Conservation (phyloP, 1,284 basidiomycete genomes). For the Papiliotrema laurentii region DNA sequence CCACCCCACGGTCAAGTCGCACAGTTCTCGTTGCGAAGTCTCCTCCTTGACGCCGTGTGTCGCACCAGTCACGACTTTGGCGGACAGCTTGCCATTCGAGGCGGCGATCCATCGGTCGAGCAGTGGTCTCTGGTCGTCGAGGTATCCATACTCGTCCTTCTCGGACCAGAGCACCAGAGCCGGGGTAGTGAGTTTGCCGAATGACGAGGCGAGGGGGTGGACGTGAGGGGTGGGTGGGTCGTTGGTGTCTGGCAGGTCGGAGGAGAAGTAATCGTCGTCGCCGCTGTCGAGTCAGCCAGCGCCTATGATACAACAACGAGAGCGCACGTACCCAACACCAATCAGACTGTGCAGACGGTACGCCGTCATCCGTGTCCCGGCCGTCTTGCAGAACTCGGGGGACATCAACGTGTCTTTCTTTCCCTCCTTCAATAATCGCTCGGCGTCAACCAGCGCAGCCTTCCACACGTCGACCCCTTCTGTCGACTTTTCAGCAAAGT, state of each 20-base stretch:
- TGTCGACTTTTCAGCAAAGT: slow-evolving; percentile 13
- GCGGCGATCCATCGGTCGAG: slow-evolving; percentile 29
- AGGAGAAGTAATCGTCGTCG: slow-evolving; percentile 49
- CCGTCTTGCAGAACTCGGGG: slow-evolving; percentile 18
- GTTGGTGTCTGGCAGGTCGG: slow-evolving; percentile 31
- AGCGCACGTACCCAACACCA: slow-evolving; percentile 30
- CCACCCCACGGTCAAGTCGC: slow-evolving; percentile 27
- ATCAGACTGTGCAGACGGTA: slow-evolving; percentile 37
- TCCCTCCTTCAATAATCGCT: slow-evolving; percentile 29
- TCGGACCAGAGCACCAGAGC: slow-evolving; percentile 38
- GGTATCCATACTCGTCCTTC: slow-evolving; percentile 36
- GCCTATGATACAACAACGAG: not conserved
- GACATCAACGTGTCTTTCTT: slow-evolving; percentile 26
- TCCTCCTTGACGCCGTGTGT: slow-evolving; percentile 38
- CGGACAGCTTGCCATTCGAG: slow-evolving; percentile 21
- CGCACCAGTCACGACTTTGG: slow-evolving; percentile 31
- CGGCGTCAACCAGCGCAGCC: slow-evolving; percentile 17
- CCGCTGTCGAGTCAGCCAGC: slow-evolving; percentile 27
- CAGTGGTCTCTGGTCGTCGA: slow-evolving; percentile 4
- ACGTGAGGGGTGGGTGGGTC: slow-evolving; percentile 11
- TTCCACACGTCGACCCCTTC: slow-evolving; percentile 10
- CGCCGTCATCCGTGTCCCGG: slow-evolving; percentile 30
- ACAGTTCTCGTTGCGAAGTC: slow-evolving; percentile 23
- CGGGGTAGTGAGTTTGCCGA: slow-evolving; percentile 36
- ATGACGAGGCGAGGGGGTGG: slow-evolving; percentile 42